Base-by-base conservation (phyloP, 176 grass and related monocot species). In the Rhynchospora tenuis region DNA sequence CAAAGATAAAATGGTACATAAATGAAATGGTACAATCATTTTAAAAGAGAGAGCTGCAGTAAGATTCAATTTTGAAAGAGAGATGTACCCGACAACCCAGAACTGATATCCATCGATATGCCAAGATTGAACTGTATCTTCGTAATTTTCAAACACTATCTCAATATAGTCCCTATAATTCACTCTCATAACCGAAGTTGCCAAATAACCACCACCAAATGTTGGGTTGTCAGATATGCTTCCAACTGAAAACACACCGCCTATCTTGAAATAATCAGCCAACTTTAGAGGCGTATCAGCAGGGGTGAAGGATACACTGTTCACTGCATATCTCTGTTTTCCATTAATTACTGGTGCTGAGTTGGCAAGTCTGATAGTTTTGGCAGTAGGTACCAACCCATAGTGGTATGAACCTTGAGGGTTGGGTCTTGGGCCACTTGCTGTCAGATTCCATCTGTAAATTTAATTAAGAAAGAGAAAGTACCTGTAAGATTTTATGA, bases 351-450 rank as follows among this genome's bases (percentile, higher is more conserved):
- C 31, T 16, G 88, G 90, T 2, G 94, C 87, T 12, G 94, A 97
- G 86, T 90, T 97, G 43, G 90, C 92, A 14, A 97, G 88, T 82
- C 90, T 69, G 72, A 97, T 97, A 3, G 92, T 97, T 86, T 72
- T 75, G 45, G 81, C 74, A 7, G 87, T 84, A 2, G 79, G 74
- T 31, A 94, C 92, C 51, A 92, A 58, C 0, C 94, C 94, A 58
- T 97, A 97, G 91, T 97, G 94, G 82, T 97, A 97, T 8, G 94
- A 97, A 4, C 94, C 94, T 86, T 97, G 94, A 4, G 92, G 94
- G 80, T 97, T 97, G 0, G 92, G 94, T 75, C 94, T 75, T 7
- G 94, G 94, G 38, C 94, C 94, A 85, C 94, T 97, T 6, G 94
- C 94, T 68, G 94, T 94, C 58, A 97, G 86, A 64, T 97, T 97